Base-by-base conservation (phyloP, 768 basidiomycete genomes). In the Boletus rex-veris region DNA sequence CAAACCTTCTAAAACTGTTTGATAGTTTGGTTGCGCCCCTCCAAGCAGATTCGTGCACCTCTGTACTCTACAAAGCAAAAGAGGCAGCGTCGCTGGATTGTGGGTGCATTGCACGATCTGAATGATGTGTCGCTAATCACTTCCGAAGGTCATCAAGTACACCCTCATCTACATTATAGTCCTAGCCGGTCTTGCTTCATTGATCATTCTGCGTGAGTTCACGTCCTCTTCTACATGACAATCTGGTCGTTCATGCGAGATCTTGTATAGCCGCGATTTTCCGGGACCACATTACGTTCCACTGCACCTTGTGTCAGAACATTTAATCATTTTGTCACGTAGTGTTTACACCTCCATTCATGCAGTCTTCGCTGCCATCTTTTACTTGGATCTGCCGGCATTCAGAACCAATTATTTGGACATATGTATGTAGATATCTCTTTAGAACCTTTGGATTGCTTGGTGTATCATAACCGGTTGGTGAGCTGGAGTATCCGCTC, bases 61-160 rank as follows among this genome's bases (percentile, higher is more conserved):
- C 77, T 98, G 53, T 98, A 93, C 79, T 93, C 91, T 12, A 90
- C 90, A 50, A 94, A 95, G 74, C 92, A 95, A 74, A 91, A 92
- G 75, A 80, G 89, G 60, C 90, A 93, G 68, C 81, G 95, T 52
- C 77, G 95, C 62, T 93, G 90, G 89, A 96, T 96, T 64, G 88
- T 88, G 61, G 58, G 81, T 76, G 24, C 16, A 53, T 33, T 26
- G 14, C 38, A 8, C 31, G 45, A 24, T 15, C 37, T 24, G 16
- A 58, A 50, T 11, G 45, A 51, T 21, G 30, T 16, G 26, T 37
- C 3, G 16, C 60, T 55, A 31, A 64, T 39, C 12, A 33, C 35
- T 33, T 21, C 39, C n/a, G 0, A 61, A 87, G 86, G 80, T 92
- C 63, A 73, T 90, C 67, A 93, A 91, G 70, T 95, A 95, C 71